These are phyloP conservation scores for Yamadazyma sp. DNA, from an alignment of 1,139 yeast genomes.

Conservation along the genomic window DNA sequence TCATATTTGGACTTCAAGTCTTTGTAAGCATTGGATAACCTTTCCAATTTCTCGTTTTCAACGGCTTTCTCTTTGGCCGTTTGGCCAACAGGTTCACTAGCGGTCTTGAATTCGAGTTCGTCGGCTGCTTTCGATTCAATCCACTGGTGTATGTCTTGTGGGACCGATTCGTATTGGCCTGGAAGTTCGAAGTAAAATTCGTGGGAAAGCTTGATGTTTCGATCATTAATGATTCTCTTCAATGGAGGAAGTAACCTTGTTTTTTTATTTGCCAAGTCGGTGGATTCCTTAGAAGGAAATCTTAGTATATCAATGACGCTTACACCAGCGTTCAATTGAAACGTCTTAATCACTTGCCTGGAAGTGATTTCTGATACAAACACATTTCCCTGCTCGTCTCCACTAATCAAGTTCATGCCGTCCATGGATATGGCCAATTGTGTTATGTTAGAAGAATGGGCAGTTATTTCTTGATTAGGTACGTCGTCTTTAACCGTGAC, in stretches of 20 bases:
- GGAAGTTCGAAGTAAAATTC: constrained; percentile 4
- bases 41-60: constrained; percentile 36
- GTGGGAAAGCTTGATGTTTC: constrained; percentile 19
- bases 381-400: constrained; percentile 70
- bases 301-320: constrained; percentile 24
- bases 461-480: constrained; percentile 50
- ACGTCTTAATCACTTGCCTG: constrained; percentile 68
- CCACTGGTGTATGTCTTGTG: constrained; percentile 35
- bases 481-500: constrained; percentile 35
- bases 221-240: constrained; percentile 55
- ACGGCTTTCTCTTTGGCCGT: constrained; percentile 8
- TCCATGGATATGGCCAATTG: constrained; percentile 66
- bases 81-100: constrained; percentile 21
- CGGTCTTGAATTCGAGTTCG: constrained; percentile 49
- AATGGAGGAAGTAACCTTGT: constrained; percentile 52
- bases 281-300: constrained; percentile 16
- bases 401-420: constrained; percentile 72
- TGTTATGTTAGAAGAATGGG: constrained; percentile 54
- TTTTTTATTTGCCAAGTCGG: constrained; percentile 33
- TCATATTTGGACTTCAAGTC: constrained; percentile 64
- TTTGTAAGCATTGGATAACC: constrained; percentile 56
- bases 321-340: constrained; percentile 51
- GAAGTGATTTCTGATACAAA: constrained; percentile 73
- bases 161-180: background rate
- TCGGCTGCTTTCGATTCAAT: constrained; percentile 48